Base-by-base conservation (phyloP, 2,329 filamentous ascomycete species). In the Alternaria metachromatica region DNA sequence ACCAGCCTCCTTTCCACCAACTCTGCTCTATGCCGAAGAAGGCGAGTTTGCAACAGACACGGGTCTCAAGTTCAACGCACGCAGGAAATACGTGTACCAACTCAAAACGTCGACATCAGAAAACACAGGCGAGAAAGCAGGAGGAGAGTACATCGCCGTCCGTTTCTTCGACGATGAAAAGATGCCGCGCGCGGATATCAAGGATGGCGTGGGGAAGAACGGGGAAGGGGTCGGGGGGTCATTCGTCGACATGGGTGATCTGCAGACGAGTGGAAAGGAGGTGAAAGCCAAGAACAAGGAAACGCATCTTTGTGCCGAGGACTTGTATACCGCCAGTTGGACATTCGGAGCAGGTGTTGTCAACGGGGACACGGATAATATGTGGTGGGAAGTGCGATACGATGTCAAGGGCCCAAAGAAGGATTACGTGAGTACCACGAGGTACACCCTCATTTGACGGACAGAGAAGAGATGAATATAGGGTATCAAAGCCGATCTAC, bases 321-420 rank as follows among this genome's bases (percentile, higher is more conserved):
- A 95, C 73, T 86, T 89, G 73, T 94, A 94, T 75, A 83, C 90
- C 60, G 89, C 92, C 48, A 81, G 84, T 57, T 94, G 93, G 80
- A 83, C 86, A 63, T 94, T 94, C 78, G 77, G 77, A 3, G 87
- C 89, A 69, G 68, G 61, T 6, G 69, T 76, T 55, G 25, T 8
- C 28, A 18, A 33, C 1, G 50, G 62, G n/a, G 37, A 26, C 6
- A 54, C 62, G n/a, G 54, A 57, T 18, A 25, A 69, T 4, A 45
- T 60, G 43, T 76, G 73, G 72, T 82, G 80, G 75, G 74, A 75
- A 56, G 75, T 81, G 4, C 56, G 66, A 54, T 82, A 82, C 64
- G 76, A 79, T 66, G 80, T 82, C 5, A 72, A 72, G 49, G 81
- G 80, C 37, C 80, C 80, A 37, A 71, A 72, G 68, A 82, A 82